These are phyloP conservation scores for Plasmodium knowlesi DNA, from an alignment of 169 alveolate species.

Conservation along the genomic window DNA sequence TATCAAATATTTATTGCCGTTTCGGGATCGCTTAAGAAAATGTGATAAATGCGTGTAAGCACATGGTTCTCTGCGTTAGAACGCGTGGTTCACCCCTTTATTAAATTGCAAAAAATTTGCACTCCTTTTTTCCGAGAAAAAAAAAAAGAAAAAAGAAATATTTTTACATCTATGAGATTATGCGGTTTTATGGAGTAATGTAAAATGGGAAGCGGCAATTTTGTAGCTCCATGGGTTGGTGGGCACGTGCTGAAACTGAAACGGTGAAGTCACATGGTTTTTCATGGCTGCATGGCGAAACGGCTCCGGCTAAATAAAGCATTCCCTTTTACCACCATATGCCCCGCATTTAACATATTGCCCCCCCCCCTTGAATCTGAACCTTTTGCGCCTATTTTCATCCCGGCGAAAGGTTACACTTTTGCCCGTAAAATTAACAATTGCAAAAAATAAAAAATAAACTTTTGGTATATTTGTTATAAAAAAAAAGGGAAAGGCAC, in stretches of 20 bases:
- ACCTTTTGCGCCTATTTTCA: background rate
- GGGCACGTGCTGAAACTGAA: background rate
- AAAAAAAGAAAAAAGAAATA: background rate
- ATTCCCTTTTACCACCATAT: background rate
- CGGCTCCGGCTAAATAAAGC: background rate
- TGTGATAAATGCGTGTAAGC: background rate
- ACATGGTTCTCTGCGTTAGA: background rate
- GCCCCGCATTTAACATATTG: background rate
- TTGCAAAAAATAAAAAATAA: background rate
- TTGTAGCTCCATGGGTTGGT: background rate
- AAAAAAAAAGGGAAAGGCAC: background rate
- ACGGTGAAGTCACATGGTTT: background rate
- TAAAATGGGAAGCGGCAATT: background rate
- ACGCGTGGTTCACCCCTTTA: slow-evolving; percentile 1
- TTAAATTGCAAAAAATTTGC: slow-evolving; percentile 34
- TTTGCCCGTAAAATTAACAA: background rate
- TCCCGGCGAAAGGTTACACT: background rate
- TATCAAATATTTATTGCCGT: background rate
- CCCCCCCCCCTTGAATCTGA: background rate
- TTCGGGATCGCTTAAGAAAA: background rate
- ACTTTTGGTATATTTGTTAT: background rate
- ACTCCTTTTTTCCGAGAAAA: background rate
- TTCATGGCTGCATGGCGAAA: background rate
- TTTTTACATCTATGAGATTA: background rate
- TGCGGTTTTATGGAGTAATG: background rate